Evolutionary conservation across 148 eudicot genomes (phyloP), one percentile per base, ranked within the genome.

Genomic region (Nyssa sinensis): DNA sequence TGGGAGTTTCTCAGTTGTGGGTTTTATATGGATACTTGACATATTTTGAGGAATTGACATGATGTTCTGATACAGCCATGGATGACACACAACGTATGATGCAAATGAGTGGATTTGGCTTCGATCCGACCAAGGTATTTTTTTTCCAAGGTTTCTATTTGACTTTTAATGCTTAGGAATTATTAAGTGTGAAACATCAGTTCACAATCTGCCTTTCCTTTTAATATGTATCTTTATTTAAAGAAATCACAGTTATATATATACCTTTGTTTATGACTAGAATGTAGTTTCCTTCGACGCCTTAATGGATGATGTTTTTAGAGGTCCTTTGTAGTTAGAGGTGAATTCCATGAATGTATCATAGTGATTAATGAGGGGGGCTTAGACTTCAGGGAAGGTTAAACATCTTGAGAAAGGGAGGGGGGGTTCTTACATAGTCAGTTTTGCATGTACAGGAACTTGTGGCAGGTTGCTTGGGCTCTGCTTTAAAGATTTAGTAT

Each of bases 51-150:
- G 35, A 73, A 64, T 53, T 76, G 24, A 59, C 49, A 11, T 74
- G 55, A 21, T 58, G 34, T 73, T 72, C 70, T 75, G 49, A 68
- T 86, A 74, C 87, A 94, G 98, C 97, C 70, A 90, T 84, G 81
- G 98, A 94, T 84, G 98, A 92, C 78, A 92, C 98, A n/a, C 98
- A 94, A 65, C 88, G 86, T 29, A 94, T 94, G 98, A 94, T 94
- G 98, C 98, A 92, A 83, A 94, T 94, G 98, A 82, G 99, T 75
- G 98, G 99, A 72, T 93, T 95, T 83, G 99, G 99, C 51, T 78
- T 87, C 34, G 99, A 95, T 75, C 82, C 99, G 33, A 67, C 90
- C 66, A 93, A 86, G 97, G 99, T 90, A 66, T 44, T 14, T 44
- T 44, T 19, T 44, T 11, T 44, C 30, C n/a, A 23, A n/a, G 14